Evolutionary conservation across 1,284 basidiomycete species (phyloP).

Genomic region (Leccinum angustisporum): DNA sequence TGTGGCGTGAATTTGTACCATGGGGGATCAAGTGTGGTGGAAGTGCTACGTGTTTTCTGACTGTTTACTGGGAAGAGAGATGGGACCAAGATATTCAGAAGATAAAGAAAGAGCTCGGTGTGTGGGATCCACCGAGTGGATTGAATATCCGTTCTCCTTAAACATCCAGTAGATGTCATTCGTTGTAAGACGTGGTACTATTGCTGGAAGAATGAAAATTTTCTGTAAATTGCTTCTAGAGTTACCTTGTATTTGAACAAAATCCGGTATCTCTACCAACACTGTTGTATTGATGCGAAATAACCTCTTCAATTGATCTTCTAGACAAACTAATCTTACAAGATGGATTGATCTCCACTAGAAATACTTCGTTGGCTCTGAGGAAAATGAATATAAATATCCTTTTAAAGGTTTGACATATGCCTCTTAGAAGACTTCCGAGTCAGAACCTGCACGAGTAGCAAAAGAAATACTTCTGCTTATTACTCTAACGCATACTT

Average conservation of each 20-base stretch:
- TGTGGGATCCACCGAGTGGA: slow-evolving; percentile 67
- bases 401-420: background rate
- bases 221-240: background rate
- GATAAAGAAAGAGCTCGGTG: slow-evolving; percentile 80
- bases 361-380: slow-evolving; percentile 1
- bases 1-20: slow-evolving; percentile 81
- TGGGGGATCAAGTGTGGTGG: slow-evolving; percentile 89
- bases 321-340: background rate
- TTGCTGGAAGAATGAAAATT: background rate
- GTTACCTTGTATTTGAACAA: too few relatives aligned
- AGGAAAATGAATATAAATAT: background rate
- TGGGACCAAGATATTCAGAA: slow-evolving; percentile 86
- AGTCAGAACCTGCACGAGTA: background rate
- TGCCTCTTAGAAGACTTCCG: too few relatives aligned
- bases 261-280: background rate
- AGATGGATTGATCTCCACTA: background rate
- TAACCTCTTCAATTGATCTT: background rate
- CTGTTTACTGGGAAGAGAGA: slow-evolving; percentile 94
- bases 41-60: slow-evolving; percentile 74
- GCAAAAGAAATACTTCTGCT: slow-evolving; percentile 15
- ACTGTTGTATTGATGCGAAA: background rate
- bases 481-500: background rate
- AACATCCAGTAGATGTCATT: background rate
- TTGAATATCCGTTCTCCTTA: slow-evolving; percentile 20
- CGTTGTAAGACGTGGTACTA: background rate